phyloP scores from a whole-genome alignment of 1,139 yeast species.

The Scheffersomyces lignicola region DNA sequence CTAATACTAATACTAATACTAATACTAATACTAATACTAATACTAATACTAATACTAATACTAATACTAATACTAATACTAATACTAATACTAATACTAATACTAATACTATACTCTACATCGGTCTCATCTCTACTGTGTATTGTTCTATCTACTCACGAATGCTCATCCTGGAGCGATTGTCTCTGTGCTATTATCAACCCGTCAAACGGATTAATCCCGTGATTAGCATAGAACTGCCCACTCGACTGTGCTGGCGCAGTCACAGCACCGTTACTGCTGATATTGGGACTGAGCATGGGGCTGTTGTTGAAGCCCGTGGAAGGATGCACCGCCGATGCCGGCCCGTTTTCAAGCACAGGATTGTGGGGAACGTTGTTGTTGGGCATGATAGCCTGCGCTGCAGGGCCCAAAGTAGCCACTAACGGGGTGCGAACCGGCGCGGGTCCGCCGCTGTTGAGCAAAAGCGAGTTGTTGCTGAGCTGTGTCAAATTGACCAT shows the following conservation, averaged over 20 bases:
- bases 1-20: no score
- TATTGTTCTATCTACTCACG: no score
- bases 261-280: conserved; percentile 22
- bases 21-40: no score
- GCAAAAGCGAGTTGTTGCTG: conserved; percentile 8
- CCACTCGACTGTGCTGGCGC: conserved; percentile 41
- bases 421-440: conserved; percentile 35
- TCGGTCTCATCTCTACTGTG: no score
- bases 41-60: no score
- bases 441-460: conserved; percentile 13
- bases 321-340: conserved; percentile 7
- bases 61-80: no score
- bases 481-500: conserved; percentile 20
- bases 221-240: conserved; percentile 37
- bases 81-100: no score
- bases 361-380: neutral
- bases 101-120: no score
- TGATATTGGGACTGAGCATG: conserved; percentile 18
- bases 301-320: conserved; percentile 15
- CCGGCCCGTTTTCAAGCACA: neutral
- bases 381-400: conserved; percentile 20
- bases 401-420: conserved; percentile 31
- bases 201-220: conserved; percentile 45
- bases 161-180: no score
- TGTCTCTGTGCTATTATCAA: conserved; percentile 34